Base-by-base conservation (phyloP, 2,329 filamentous ascomycete species). In the Elsinoe perseae region DNA sequence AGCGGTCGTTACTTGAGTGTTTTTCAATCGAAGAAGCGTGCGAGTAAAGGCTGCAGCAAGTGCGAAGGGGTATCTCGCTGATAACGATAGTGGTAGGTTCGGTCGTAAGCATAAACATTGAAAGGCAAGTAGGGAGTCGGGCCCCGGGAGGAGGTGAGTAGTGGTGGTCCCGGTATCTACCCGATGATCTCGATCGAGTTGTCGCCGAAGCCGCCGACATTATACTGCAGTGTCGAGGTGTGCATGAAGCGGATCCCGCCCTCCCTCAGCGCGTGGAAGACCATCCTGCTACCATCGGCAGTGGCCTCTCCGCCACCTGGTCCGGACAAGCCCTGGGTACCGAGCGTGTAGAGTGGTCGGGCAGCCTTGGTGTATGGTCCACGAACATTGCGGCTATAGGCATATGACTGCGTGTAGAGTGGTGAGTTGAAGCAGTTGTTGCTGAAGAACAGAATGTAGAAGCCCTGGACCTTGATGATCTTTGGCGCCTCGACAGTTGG, bases 401-500 rank as follows among this genome's bases (percentile, higher is more conserved):
- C 61, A 48, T 63, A 63, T 2, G 43, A 53, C 40, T 61, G 57
- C 18, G 61, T 58, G 38, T 63, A 63, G 10, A 52, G 34, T 16
- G 57, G 56, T 2, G 57, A 59, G 21, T 50, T 50, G 40, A 34
- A 63, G 56, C 61, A 63, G 53, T 61, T 60, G 20, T 53, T 58
- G 43, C 52, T 56, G 54, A 61, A 63, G 53, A 60, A 63, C 8
- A 63, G 53, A 20, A 60, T 50, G 34, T 60, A 63, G 25, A 36
- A 59, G 14, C 60, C 60, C n/a, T 60, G 54, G 27, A 64, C 61
- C 40, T 61, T 61, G 42, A 60, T 61, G 23, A 69, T 58, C 7
- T 59, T 44, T 0, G 66, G 68, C 12, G 67, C 68, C 58, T 69
- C 67, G 34, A 69, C 60, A n/a, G 64, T 62, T 1, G 66, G 66